These are phyloP conservation scores for Diaporthe australafricana DNA, from an alignment of 2,329 filamentous ascomycete genomes.

Conservation along the genomic window DNA sequence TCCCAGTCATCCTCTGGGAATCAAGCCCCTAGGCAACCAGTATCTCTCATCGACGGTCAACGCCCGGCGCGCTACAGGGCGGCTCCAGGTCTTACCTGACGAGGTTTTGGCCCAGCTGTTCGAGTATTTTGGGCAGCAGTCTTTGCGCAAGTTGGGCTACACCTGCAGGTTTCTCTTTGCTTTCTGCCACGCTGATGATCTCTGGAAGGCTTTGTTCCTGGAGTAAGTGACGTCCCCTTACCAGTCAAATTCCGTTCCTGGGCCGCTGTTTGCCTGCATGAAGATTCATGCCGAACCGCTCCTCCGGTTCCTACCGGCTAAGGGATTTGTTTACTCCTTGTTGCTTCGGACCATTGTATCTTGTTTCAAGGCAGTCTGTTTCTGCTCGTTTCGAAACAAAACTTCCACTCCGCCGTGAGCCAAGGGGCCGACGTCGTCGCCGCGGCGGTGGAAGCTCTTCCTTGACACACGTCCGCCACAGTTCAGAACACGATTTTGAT, in stretches of 20 bases:
- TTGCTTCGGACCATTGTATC: not conserved
- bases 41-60: slow-evolving; percentile 74
- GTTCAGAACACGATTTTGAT: not conserved
- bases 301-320: not conserved
- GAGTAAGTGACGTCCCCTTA: slow-evolving; percentile 70
- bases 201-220: slow-evolving; percentile 89
- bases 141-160: slow-evolving; percentile 74
- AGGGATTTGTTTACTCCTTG: not conserved
- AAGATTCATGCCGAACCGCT: not conserved
- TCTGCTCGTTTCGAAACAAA: not conserved
- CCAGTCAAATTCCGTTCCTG: not conserved
- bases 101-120: slow-evolving; percentile 81
- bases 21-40: slow-evolving; percentile 90
- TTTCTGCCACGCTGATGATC: slow-evolving; percentile 83
- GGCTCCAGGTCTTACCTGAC: slow-evolving; percentile 78
- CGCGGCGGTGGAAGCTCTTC: not conserved
- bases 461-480: not conserved
- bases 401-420: not conserved
- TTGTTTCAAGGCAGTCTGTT: not conserved
- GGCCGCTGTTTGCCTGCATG: not conserved
- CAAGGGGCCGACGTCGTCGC: not conserved
- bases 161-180: slow-evolving; percentile 90
- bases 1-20: slow-evolving; percentile 81
- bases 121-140: slow-evolving; percentile 76
- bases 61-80: slow-evolving; percentile 74